Evolutionary conservation across 257 asterid species (phyloP), one percentile per base, ranked within the genome.

Genomic region (Fraxinus cuspidata): DNA sequence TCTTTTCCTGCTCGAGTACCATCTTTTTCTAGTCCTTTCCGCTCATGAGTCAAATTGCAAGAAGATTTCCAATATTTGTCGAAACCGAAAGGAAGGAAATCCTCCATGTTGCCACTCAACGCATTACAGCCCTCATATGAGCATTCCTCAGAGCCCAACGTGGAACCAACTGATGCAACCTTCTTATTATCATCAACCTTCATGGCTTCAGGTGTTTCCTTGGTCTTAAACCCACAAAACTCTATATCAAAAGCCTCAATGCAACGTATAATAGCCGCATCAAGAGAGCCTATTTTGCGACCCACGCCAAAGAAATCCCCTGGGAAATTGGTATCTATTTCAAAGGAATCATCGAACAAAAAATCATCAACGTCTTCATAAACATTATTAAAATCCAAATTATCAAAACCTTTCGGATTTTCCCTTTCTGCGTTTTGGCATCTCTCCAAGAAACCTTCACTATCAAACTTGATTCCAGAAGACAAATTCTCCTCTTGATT

Each of bases 361-460:
- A 3, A 32, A 32, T 4, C 35, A 32, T 32, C 35, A 32, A 32
- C 5, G 35, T 32, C 35, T 3, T 32, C 35, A 32, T 32, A 32
- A 32, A 32, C 76, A 78, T 77, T 87, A 82, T 83, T 90, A 73
- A 75, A 51, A 83, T 74, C 77, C 63, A 63, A 83, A 77, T 68
- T 81, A 51, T 74, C 83, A 70, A 74, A 80, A 53, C 82, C 74
- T 56, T 81, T 71, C 71, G 77, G 71, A 51, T 70, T 78, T 71
- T 53, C 74, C 15, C 64, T 31, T 49, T 67, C 74, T 56, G 3
- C 38, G 78, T 77, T 85, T 28, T 70, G 53, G 35, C 44, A 51
- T 40, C 68, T 84, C 79, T 78, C 84, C 75, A 38, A 58, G 25
- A 79, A 67, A 77, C 53, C 77, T 65, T 83, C 85, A 49, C 58